These are phyloP conservation scores for Proliferodiscus dingleyae DNA, from an alignment of 2,329 filamentous ascomycete genomes.

Conservation along the genomic window DNA sequence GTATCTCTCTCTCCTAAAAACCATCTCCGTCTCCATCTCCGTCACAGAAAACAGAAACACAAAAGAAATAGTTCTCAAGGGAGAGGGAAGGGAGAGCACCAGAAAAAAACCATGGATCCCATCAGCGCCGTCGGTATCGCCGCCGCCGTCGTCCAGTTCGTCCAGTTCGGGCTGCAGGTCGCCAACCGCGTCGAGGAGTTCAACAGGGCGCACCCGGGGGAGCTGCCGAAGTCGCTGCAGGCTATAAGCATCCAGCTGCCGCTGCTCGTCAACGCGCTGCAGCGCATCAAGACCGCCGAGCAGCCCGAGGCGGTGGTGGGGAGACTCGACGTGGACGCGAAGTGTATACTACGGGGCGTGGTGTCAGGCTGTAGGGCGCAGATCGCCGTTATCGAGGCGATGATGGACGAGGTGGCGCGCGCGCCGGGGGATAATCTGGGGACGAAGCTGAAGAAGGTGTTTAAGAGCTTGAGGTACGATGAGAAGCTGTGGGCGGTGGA, in stretches of 20 bases:
- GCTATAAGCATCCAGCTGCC: constrained; percentile 11
- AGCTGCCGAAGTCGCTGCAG: constrained; percentile 13
- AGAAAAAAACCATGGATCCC: no score
- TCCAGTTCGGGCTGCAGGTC: constrained; percentile 14
- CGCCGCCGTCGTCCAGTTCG: constrained; percentile 15
- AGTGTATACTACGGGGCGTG: constrained; percentile 17
- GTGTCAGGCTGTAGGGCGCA: constrained; percentile 12
- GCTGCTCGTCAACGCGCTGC: constrained; percentile 13
- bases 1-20: no score
- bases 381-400: constrained; percentile 9
- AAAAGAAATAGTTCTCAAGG: no score
- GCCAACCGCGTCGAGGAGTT: constrained; percentile 11
- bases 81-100: no score
- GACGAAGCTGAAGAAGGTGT: constrained; percentile 17
- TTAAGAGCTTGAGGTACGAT: constrained; percentile 17
- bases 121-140: constrained; percentile 16
- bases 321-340: constrained; percentile 15
- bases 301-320: constrained; percentile 9
- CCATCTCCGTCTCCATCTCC: no score
- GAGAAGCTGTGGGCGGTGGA: constrained; percentile 18
- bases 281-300: constrained; percentile 8
- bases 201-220: constrained; percentile 3
- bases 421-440: constrained; percentile 13
- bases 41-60: no score
- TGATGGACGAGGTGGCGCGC: constrained; percentile 12